Evolutionary conservation across 768 basidiomycete species (phyloP).

Genomic region (Russula foetens): DNA sequence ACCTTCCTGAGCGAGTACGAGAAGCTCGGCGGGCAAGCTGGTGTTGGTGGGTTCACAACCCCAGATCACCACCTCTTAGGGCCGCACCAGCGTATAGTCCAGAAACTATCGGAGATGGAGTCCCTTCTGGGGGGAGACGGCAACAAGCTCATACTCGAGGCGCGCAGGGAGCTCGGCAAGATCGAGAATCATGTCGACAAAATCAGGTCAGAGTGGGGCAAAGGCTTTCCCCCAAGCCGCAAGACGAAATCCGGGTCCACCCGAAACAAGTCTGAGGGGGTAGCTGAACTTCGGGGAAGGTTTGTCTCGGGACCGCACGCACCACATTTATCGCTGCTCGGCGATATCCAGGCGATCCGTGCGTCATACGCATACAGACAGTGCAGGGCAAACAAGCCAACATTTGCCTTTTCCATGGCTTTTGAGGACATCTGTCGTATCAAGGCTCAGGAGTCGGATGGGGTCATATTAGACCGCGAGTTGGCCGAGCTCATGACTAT

Average conservation of each 20-base stretch:
- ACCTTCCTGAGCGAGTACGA: conserved; percentile 33
- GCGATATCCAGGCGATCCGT: conserved; percentile 6
- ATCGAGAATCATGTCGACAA: conserved; percentile 35
- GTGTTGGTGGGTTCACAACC: not conserved
- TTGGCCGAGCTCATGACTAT: conserved; percentile 29
- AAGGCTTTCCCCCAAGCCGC: not conserved
- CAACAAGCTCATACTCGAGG: conserved; percentile 28
- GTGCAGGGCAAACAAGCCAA: not conserved
- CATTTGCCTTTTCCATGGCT: conserved; percentile 12
- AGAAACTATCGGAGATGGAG: conserved; percentile 2
- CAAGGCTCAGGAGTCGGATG: conserved; percentile 13
- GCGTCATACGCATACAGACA: conserved; percentile 13
- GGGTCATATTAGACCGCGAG: not conserved
- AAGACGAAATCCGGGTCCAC: not conserved
- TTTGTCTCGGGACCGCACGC: conserved; percentile 7
- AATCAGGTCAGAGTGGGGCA: conserved; percentile 19
- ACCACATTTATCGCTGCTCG: conserved; percentile 7
- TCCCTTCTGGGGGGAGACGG: not conserved
- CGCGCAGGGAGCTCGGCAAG: conserved; percentile 21
- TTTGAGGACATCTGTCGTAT: conserved; percentile 8
- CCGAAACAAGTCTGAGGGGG: too few species aligned
- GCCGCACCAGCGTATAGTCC: not conserved
- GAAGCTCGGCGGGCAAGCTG: conserved; percentile 3
- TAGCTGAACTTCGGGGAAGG: not conserved
- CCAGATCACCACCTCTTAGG: not conserved